Base-by-base conservation (phyloP, 371 early-diverging fungal genomes). In the Rhizopus stolonifer region DNA sequence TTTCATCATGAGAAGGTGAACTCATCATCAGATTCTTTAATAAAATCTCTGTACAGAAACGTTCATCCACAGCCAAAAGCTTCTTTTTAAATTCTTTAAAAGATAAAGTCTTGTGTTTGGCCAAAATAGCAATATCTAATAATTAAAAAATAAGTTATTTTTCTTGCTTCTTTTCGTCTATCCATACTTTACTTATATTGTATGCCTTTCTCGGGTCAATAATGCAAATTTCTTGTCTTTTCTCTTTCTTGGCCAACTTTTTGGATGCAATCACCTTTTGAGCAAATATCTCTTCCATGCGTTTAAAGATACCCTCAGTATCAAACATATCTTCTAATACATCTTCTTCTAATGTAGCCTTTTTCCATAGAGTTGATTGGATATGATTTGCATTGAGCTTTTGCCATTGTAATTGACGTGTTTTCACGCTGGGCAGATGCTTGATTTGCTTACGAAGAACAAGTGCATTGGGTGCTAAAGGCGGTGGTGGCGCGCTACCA, bases 351-450 rank as follows among this genome's bases (percentile, higher is more conserved):
- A 39, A 40, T 32, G 52, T 42, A 6, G 49, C 40, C 0, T 36
- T 22, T 8, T 73, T 74, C 84, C 85, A 87, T 1, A 87, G 58
- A 0, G 87, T 87, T 1, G 80, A 74, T 18, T 77, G 69, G 32
- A 84, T 68, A 22, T 67, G 58, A 51, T 77, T 73, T 42, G 83
- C 80, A 53, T 81, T 83, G 36, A 93, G 60, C 49, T 93, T 93
- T 67, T 91, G 91, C 93, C 92, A 92, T 65, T 92, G 91, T 8
- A 92, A 53, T 40, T 83, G 82, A 56, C 90, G 89, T 14, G 91
- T 82, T 63, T 90, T 91, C 49, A 84, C 81, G 26, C 69, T 81
- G 6, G 91, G 82, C 39, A 77, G 58, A 34, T 83, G 83, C 32
- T 74, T 70, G n/a, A 86, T 75, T 42, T 79, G 72, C 62, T 88